Conservation (phyloP, 768 basidiomycete genomes). For the Agrocybe pediades region DNA sequence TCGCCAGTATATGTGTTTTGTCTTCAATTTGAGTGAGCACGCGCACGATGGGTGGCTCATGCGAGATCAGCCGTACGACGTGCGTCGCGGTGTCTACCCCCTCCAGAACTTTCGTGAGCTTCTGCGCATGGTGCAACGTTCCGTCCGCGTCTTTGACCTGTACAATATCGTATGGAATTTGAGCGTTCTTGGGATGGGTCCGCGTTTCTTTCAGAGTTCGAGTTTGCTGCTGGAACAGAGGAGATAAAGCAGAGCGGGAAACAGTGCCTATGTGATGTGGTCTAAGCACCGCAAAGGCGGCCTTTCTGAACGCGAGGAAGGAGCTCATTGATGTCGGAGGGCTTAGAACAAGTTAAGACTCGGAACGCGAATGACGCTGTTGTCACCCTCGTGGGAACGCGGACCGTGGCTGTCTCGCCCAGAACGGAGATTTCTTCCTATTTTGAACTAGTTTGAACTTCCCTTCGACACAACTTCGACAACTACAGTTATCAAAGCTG, state of each 20-base stretch:
- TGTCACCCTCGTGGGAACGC: background rate
- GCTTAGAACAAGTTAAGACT: background rate
- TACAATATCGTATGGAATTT: conserved; percentile 22
- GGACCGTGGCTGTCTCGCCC: background rate
- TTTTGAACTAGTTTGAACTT: background rate
- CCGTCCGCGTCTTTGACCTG: conserved; percentile 21
- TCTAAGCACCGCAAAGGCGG: conserved; percentile 21
- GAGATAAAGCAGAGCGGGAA: background rate
- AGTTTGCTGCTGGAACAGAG: background rate
- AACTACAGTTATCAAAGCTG: too few species aligned
- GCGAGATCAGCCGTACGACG: conserved; percentile 57
- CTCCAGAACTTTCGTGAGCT: conserved; percentile 46
- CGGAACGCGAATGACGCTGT: background rate
- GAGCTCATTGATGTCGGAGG: conserved; percentile 25
- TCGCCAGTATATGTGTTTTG: conserved; percentile 30
- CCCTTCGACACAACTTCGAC: too few species aligned
- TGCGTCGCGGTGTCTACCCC: conserved; percentile 40
- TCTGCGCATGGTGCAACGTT: conserved; percentile 9
- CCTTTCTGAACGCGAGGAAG: conserved; percentile 31
- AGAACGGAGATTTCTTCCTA: background rate
- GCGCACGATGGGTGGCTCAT: conserved; percentile 61
- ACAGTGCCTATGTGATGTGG: background rate
- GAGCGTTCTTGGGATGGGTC: conserved; percentile 21
- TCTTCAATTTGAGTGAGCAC: conserved; percentile 35
- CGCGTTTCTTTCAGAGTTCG: conserved; percentile 6